Evolutionary conservation across 1,284 basidiomycete genomes (phyloP).

Genomic region (Vanrija sp.): DNA sequence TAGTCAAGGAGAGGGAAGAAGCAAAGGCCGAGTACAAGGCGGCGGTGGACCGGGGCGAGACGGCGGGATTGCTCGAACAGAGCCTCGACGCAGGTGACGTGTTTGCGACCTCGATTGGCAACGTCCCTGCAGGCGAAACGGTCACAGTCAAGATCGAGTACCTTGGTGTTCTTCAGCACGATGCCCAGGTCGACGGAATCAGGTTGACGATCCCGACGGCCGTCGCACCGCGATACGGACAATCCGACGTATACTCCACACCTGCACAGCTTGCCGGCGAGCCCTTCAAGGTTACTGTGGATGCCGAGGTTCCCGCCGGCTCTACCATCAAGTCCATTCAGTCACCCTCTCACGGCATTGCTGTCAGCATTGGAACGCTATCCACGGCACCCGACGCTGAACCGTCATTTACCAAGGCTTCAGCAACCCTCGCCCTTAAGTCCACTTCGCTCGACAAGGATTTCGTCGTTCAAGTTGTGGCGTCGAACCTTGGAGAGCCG

Average conservation of each 20-base stretch:
- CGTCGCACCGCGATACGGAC: constrained; percentile 22
- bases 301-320: constrained; percentile 12
- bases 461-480: constrained; percentile 23
- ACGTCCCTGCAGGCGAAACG: constrained; percentile 9
- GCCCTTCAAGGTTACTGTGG: constrained; percentile 2
- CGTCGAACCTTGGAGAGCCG: constrained; percentile 17
- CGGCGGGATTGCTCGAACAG: constrained; percentile 50
- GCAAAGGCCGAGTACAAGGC: constrained; percentile 52
- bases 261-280: not conserved
- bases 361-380: constrained; percentile 10
- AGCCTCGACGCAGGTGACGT: constrained; percentile 12
- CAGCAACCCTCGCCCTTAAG: not conserved
- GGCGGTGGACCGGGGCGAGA: constrained; percentile 51
- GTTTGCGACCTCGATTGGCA: constrained; percentile 11
- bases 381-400: constrained; percentile 6
- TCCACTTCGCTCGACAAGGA: constrained; percentile 12
- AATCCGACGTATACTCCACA: not conserved
- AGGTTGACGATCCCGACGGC: constrained; percentile 20
- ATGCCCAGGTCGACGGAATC: constrained; percentile 19
- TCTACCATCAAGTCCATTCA: constrained; percentile 14
- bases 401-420: constrained; percentile 3
- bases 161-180: constrained; percentile 21
- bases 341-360: constrained; percentile 17
- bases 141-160: constrained; percentile 16
- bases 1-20: constrained; percentile 54